phyloP scores from a whole-genome alignment of 2,329 filamentous ascomycete genomes.

The Aspergillus pseudoglaucus region DNA sequence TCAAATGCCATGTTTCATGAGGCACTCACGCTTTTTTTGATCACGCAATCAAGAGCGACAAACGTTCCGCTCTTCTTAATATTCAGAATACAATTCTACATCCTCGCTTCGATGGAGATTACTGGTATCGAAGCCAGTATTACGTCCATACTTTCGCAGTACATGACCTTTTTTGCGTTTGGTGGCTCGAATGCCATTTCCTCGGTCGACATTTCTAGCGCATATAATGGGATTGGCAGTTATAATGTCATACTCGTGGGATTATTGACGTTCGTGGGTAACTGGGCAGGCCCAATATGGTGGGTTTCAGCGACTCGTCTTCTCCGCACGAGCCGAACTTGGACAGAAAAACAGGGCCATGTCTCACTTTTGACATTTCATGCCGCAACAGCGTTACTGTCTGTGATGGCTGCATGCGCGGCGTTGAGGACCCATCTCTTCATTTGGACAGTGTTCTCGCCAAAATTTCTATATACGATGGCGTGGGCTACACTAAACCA shows the following conservation, averaged over 20 bases:
- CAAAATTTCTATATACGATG: slow-evolving; percentile 89
- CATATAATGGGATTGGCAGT: slow-evolving; percentile 81
- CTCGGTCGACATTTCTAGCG: slow-evolving; percentile 86
- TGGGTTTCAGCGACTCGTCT: slow-evolving; percentile 61
- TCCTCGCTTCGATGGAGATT: slow-evolving; percentile 39
- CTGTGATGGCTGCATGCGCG: slow-evolving; percentile 85
- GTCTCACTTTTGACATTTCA: slow-evolving; percentile 65
- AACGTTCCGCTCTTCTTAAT: slow-evolving; percentile 82
- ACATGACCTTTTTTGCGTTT: slow-evolving; percentile 79
- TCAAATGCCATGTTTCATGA: slow-evolving; percentile 46
- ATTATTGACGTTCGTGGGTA: slow-evolving; percentile 73
- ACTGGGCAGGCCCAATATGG: slow-evolving; percentile 88
- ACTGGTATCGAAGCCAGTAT: slow-evolving; percentile 55
- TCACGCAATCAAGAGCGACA: slow-evolving; percentile 78
- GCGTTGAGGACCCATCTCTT: slow-evolving; percentile 81
- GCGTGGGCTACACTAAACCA: slow-evolving; percentile 84
- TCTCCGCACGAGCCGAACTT: slow-evolving; percentile 15
- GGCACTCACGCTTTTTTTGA: slow-evolving; percentile 67
- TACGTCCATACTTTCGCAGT: slow-evolving; percentile 69
- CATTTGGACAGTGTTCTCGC: slow-evolving; percentile 98
- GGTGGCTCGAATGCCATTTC: slow-evolving; percentile 93
- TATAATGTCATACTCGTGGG: slow-evolving; percentile 82
- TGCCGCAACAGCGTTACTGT: slow-evolving; percentile 55
- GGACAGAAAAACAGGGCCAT: slow-evolving; percentile 40
- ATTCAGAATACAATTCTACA: slow-evolving; percentile 57